Evolutionary conservation across 2,329 filamentous ascomycete species (phyloP), one percentile per base, ranked within the genome.

Genomic region (Cercospora canescens): DNA sequence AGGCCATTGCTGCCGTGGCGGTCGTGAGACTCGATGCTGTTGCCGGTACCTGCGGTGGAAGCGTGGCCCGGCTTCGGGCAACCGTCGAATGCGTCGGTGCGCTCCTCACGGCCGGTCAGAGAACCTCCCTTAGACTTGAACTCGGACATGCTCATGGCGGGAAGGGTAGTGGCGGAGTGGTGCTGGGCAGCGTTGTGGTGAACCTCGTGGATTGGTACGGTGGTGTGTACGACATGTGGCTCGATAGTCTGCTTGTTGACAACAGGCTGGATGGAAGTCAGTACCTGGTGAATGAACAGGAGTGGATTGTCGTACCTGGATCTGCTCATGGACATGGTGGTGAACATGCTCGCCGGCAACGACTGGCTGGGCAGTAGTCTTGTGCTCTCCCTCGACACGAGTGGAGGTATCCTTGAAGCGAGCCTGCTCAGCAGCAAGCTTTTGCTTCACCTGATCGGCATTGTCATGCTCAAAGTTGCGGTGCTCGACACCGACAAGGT

Each of bases 151-250:
- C 81, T 87, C 75, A 91, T 87, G 11, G 85, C 77, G 1, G 90
- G 89, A 0, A 92, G 82, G 3, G 86, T 82, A 0, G 88, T 88
- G 1, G 88, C 84, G 50, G 84, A 82, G 74, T 93, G 90, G 75
- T 91, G 87, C 66, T 90, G 84, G 1, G 89, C 82, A 14, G 85
- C 82, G 59, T 89, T 87, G 72, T 91, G 88, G 74, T 92, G 90
- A 1, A 86, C 85, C 79, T 93, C 90, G 70, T 92, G 90, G 48
- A 93, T 84, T 0, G 90, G 90, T 0, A 90, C 82, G 1, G 88
- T 91, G 26, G 88, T 92, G 81, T 93, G 91, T 1, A 91, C 82
- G 3, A 92, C 74, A 16, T 87, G 83, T 1, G 88, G 89, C 69
- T 90, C 86, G 30, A 92, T 81, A 1, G 85, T 87, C 70, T 92